phyloP scores from a whole-genome alignment of 2,329 filamentous ascomycete genomes.

The Neonectria neomacrospora region DNA sequence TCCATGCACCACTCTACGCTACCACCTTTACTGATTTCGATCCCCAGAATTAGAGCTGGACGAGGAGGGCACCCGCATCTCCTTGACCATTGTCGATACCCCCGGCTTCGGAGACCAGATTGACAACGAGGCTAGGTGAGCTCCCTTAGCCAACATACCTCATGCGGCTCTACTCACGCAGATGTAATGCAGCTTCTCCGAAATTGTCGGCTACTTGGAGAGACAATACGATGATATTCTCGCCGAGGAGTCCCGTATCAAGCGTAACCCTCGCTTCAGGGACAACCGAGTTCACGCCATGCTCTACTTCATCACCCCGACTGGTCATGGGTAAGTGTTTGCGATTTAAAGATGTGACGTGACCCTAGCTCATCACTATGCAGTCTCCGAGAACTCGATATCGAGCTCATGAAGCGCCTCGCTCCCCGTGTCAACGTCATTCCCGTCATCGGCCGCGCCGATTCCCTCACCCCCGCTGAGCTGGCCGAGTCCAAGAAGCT shows the following conservation, averaged over 20 bases:
- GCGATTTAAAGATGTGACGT: neutral
- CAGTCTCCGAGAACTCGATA: conserved; percentile 97
- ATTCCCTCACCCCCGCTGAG: conserved; percentile 95
- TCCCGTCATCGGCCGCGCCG: conserved; percentile 97
- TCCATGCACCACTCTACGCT: conserved; percentile 30
- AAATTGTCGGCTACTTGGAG: conserved; percentile 98
- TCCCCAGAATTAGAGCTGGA: conserved; percentile 87
- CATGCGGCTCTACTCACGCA: conserved; percentile 24
- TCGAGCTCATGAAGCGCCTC: conserved; percentile 99
- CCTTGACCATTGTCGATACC: conserved; percentile 97
- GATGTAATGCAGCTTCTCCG: conserved; percentile 76
- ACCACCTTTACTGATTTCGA: conserved; percentile 37
- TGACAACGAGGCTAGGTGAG: conserved; percentile 96
- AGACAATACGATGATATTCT: conserved; percentile 99
- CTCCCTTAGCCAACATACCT: neutral
- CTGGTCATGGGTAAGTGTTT: conserved; percentile 82
- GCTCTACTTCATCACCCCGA: conserved; percentile 99
- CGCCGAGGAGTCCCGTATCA: conserved; percentile 99
- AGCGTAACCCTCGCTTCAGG: conserved; percentile 99
- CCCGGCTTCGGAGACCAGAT: conserved; percentile 99
- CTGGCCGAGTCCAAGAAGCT: conserved; percentile 99
- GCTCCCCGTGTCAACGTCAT: conserved; percentile 99
- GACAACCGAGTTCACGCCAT: conserved; percentile 99
- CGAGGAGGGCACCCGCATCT: conserved; percentile 98
- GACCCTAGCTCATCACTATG: conserved; percentile 1